Percentiles rank a stretch among this genome's conserved stretches.
These are phyloP conservation scores for Microcyclospora pomicola DNA, from an alignment of 2,329 filamentous ascomycete genomes.

Conservation along the genomic window DNA sequence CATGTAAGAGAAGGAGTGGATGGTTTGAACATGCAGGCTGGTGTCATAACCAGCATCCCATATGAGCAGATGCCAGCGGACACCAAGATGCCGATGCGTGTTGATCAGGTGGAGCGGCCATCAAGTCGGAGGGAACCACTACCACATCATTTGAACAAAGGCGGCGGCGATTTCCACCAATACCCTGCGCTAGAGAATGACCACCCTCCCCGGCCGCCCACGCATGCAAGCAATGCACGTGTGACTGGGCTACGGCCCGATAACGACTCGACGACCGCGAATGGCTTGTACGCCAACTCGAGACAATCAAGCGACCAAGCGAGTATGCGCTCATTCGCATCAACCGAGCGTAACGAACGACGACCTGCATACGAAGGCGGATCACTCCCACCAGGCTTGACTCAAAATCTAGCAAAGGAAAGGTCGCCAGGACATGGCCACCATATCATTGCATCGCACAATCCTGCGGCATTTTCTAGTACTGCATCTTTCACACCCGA, in stretches of 20 bases:
- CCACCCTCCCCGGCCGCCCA: conserved; percentile 21
- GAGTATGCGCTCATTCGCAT: conserved; percentile 48
- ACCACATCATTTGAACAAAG: conserved; percentile 73
- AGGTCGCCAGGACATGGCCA: conserved; percentile 9
- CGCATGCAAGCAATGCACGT: conserved; percentile 12
- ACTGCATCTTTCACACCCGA: conserved; percentile 38
- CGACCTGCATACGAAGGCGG: conserved; percentile 11
- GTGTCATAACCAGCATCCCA: conserved; percentile 75
- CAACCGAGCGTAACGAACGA: conserved; percentile 43
- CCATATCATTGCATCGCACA: conserved; percentile 28
- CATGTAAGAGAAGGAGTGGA: conserved; percentile 29
- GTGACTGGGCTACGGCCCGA: conserved; percentile 10
- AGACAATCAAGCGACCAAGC: conserved; percentile 39
- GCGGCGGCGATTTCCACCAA: conserved; percentile 69
- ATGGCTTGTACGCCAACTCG: conserved; percentile 29
- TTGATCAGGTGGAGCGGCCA: conserved; percentile 56
- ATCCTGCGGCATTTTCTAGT: conserved; percentile 34
- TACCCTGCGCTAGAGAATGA: conserved; percentile 52
- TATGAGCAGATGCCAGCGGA: conserved; percentile 60
- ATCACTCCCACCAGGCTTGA: conserved; percentile 17
- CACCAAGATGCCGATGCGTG: conserved; percentile 53
- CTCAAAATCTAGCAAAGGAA: conserved; percentile 10
- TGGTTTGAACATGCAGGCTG: conserved; percentile 60
- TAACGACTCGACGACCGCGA: conserved; percentile 37
- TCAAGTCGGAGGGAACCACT: conserved; percentile 52